Conservation (phyloP, 2,329 filamentous ascomycete species). For the Neonectria faginata region DNA sequence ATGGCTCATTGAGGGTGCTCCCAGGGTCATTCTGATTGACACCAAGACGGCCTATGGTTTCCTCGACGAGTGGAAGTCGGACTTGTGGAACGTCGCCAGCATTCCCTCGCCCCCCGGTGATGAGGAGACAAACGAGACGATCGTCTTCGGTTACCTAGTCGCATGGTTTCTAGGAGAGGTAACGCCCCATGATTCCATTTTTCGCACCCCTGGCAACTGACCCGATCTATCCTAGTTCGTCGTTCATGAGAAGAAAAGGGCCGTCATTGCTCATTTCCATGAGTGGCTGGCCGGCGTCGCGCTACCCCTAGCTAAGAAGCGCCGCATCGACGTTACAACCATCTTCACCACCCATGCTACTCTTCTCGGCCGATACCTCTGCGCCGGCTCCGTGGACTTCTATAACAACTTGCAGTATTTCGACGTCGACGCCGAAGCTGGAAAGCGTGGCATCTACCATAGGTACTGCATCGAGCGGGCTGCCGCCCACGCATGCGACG, state of each 20-base stretch:
- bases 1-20: slow-evolving; percentile 97
- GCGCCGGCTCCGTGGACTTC: slow-evolving; percentile 97
- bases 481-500: slow-evolving; percentile 90
- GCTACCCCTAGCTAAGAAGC: slow-evolving; percentile 90
- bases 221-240: slow-evolving; percentile 74
- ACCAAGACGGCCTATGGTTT: slow-evolving; percentile 92
- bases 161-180: slow-evolving; percentile 99
- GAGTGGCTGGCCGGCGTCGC: slow-evolving; percentile 98
- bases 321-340: slow-evolving; percentile 94
- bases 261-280: slow-evolving; percentile 98
- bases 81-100: slow-evolving; percentile 91
- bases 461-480: slow-evolving; percentile 97
- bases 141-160: slow-evolving; percentile 96
- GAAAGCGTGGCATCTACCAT: slow-evolving; percentile 98
- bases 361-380: slow-evolving; percentile 93
- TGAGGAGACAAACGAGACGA: slow-evolving; percentile 95
- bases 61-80: slow-evolving; percentile 95
- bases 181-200: slow-evolving; percentile 46
- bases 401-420: slow-evolving; percentile 99
- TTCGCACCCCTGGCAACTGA: slow-evolving; percentile 22
- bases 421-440: slow-evolving; percentile 95
- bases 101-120: slow-evolving; percentile 95
- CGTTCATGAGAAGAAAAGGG: slow-evolving; percentile 88
- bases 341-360: slow-evolving; percentile 99
- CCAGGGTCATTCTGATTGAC: slow-evolving; percentile 92